Evolutionary conservation across 345 rosid species (phyloP).

Genomic region (Carallia brachiata): DNA sequence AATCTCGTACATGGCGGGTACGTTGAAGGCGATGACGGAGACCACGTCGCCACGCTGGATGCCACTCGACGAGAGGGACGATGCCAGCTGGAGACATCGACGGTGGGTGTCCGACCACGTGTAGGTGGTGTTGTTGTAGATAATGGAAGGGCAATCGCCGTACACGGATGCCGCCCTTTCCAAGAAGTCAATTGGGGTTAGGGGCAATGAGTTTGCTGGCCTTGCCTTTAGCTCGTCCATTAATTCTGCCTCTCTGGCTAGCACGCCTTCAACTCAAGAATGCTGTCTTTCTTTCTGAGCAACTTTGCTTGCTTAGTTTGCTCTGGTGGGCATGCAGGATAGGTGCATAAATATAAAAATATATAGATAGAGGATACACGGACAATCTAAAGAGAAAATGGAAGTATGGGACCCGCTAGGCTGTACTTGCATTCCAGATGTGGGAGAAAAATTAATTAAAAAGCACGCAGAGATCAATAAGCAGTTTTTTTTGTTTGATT

Average conservation of each 20-base stretch:
- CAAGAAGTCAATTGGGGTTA: constrained; percentile 43
- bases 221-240: constrained; percentile 37
- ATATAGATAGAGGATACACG: too few species aligned
- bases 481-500: too few species aligned
- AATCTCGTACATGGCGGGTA: constrained; percentile 85
- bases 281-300: too few species aligned
- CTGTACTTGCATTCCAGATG: too few species aligned
- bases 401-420: too few species aligned
- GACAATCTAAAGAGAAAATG: too few species aligned
- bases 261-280: too few species aligned
- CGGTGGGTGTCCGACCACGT: constrained; percentile 75
- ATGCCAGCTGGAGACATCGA: constrained; percentile 77
- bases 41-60: constrained; percentile 52
- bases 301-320: too few species aligned
- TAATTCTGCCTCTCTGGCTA: neutral
- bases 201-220: constrained; percentile 47
- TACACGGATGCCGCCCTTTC: constrained; percentile 71
- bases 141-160: constrained; percentile 62
- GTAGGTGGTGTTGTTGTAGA: constrained; percentile 48
- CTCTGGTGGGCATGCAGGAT: too few species aligned
- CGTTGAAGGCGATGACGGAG: constrained; percentile 68
- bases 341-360: too few species aligned
- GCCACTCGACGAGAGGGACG: constrained; percentile 55
- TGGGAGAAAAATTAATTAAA: too few species aligned
- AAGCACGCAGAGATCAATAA: too few species aligned